Base-by-base conservation (phyloP, 306 rosid genomes). In the Quercus dentata region DNA sequence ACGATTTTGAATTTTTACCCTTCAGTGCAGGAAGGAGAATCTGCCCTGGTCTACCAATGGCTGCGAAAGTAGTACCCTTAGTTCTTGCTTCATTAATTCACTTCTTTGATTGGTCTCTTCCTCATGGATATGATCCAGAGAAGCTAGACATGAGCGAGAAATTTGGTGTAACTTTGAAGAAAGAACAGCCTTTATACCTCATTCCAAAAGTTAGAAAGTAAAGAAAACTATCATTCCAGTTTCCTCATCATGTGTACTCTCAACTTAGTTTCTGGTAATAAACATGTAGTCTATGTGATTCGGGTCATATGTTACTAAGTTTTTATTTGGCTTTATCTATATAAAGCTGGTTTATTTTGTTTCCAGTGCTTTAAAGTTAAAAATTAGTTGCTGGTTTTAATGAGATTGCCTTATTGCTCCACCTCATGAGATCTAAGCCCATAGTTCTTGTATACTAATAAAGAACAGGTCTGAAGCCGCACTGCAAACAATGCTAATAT, bases 21-120 rank as follows among this genome's bases (percentile, higher is more conserved):
- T 80, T 84, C 30, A 82, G 85, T 5, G 35, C 79, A 1, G 83
- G 85, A 59, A 81, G 85, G 73, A 80, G 87, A 55, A 74, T 81
- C 1, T 84, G 80, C 41, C 87, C 85, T 6, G 87, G 87, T 18
- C 2, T 80, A 61, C 77, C 85, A 12, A 63, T 84, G 82, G 87
- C 82, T 78, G 13, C 56, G 0, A 61, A 18, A 41, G 58, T 44
- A 11, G 75, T 81, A 20, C 38, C 61, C 20, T 56, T 80, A 17
- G 5, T 74, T 41, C 56, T 81, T 33, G 83, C 83, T 28, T 52
- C 75, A 4, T 52, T 85, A 49, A 28, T 85, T 15, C 74, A 61
- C 15, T 65, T n/a, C 58, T 74, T 85, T 78, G 78, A 85, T 52
- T 85, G 85, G 85, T 68, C 44, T 51, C 81, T 85, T 18, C 85